Percentiles rank a stretch among this genome's conserved stretches.
These are phyloP conservation scores for Pontederia crassipes DNA, from an alignment of 176 grass and related monocot species.

Conservation along the genomic window DNA sequence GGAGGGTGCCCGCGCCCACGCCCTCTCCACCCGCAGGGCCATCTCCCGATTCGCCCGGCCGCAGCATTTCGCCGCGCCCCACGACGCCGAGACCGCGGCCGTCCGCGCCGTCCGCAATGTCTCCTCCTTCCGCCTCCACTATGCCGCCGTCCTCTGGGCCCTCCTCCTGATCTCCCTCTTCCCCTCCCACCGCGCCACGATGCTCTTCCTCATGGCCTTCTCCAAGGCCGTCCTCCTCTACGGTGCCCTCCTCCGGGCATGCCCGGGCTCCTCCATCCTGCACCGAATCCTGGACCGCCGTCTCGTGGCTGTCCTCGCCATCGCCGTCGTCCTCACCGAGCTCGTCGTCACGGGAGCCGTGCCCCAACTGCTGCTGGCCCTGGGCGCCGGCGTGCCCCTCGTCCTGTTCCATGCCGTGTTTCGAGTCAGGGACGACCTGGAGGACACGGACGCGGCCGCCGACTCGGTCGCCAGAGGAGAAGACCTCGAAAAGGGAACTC, in stretches of 20 bases:
- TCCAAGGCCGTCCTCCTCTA: constrained; percentile 65
- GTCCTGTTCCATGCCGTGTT: constrained; percentile 53
- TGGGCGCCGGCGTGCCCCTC: constrained; percentile 36
- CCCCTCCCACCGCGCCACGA: constrained; percentile 45
- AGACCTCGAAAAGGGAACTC: no score
- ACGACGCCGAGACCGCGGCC: constrained; percentile 58
- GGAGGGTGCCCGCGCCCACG: constrained; percentile 45
- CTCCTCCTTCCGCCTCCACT: constrained; percentile 61
- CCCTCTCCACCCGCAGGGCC: constrained; percentile 16
- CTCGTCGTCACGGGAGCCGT: constrained; percentile 43
- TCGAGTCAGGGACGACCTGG: constrained; percentile 55
- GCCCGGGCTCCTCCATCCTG: constrained; percentile 48
- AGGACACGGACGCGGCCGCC: constrained; percentile 21
- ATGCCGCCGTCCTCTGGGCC: constrained; percentile 52
- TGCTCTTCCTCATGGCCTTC: constrained; percentile 77
- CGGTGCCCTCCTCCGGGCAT: constrained; percentile 42
- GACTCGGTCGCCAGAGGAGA: neutral
- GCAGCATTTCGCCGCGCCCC: constrained; percentile 37
- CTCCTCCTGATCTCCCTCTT: constrained; percentile 52
- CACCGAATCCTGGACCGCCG: constrained; percentile 56
- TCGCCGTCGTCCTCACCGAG: constrained; percentile 47
- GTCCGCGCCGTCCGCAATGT: constrained; percentile 70
- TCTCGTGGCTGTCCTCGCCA: constrained; percentile 36
- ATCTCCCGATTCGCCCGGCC: constrained; percentile 44
- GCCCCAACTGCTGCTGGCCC: constrained; percentile 40